Conservation (phyloP, 768 basidiomycete genomes). For the Boletus rubroflammeus region DNA sequence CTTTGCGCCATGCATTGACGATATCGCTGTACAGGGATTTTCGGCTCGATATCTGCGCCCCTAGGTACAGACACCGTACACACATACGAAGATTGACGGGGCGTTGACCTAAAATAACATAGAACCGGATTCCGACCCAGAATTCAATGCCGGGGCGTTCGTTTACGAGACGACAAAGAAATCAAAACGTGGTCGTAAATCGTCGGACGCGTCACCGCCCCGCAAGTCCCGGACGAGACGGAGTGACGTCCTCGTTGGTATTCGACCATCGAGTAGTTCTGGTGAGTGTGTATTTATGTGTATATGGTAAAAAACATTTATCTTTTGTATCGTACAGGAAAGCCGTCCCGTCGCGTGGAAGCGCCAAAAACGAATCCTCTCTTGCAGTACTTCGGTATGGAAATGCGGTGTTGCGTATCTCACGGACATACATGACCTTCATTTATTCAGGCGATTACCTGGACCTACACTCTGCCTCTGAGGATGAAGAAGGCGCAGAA, state of each 20-base stretch:
- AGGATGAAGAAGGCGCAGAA: conserved; percentile 29
- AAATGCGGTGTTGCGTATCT: not conserved
- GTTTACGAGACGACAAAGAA: conserved; percentile 28
- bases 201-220: conserved; percentile 10
- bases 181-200: conserved; percentile 16
- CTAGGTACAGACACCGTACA: conserved; percentile 24
- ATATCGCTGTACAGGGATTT: conserved; percentile 12
- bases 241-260: conserved; percentile 2
- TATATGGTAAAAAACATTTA: not conserved
- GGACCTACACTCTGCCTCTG: conserved; percentile 51
- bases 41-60: conserved; percentile 34
- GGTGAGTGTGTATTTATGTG: conserved; percentile 7
- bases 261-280: conserved; percentile 2
- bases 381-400: conserved; percentile 47
- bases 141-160: conserved; percentile 31
- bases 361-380: conserved; percentile 39
- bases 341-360: not conserved
- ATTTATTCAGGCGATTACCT: conserved; percentile 36
- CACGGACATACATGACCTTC: not conserved
- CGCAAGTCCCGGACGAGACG: conserved; percentile 19
- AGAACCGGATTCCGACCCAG: conserved; percentile 35
- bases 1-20: not conserved
- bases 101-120: not conserved
- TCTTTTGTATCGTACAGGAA: not conserved
- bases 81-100: not conserved